These are phyloP conservation scores for Lentinula guzmanii DNA, from an alignment of 768 basidiomycete species.

Conservation along the genomic window DNA sequence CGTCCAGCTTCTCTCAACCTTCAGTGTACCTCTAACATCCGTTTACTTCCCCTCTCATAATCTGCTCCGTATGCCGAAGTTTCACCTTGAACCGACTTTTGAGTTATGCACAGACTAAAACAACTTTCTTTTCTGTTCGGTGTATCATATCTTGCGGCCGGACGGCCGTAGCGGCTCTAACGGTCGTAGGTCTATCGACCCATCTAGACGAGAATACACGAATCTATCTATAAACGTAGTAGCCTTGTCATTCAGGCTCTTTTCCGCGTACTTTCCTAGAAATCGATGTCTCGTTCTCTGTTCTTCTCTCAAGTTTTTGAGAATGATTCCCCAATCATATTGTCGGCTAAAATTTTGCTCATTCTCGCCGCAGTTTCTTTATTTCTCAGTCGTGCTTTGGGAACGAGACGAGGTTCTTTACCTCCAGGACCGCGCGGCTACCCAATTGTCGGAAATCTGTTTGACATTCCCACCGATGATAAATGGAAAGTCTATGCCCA, in stretches of 20 bases:
- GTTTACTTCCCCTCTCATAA: neutral
- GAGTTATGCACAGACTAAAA: neutral
- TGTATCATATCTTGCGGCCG: too few species aligned
- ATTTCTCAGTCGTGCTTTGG: neutral
- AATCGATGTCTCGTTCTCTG: too few species aligned
- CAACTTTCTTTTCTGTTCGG: neutral
- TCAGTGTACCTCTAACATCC: neutral
- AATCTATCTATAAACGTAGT: neutral
- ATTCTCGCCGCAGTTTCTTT: neutral
- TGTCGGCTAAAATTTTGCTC: too few species aligned
- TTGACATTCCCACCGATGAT: slow-evolving; percentile 5
- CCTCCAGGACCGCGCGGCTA: slow-evolving; percentile 9
- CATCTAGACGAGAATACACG: neutral
- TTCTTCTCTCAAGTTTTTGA: too few species aligned
- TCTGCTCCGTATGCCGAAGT: neutral
- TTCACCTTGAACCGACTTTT: neutral
- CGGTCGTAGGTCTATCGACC: neutral
- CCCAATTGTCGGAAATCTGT: slow-evolving; percentile 9
- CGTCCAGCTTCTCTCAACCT: neutral
- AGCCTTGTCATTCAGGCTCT: too few species aligned
- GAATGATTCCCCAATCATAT: too few species aligned
- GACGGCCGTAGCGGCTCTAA: neutral
- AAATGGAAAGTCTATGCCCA: slow-evolving; percentile 3
- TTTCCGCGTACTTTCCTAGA: too few species aligned
- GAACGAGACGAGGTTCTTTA: neutral